phyloP scores from a whole-genome alignment of 352 stramenopile species.

The Globisporangium alternatum region DNA sequence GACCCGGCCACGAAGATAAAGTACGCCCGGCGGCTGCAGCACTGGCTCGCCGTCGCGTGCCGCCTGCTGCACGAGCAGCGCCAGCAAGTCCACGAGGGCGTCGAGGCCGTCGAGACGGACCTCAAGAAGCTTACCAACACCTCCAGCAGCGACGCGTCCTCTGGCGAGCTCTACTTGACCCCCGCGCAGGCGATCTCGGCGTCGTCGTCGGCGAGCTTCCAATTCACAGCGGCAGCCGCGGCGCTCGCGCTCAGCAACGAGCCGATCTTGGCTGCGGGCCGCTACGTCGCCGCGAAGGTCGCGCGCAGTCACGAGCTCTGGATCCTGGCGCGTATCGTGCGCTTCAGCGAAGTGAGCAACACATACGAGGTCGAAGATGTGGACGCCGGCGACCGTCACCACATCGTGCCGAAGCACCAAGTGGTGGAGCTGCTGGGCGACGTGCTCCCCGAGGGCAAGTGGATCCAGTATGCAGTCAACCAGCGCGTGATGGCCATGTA shows the following conservation, averaged over 20 bases:
- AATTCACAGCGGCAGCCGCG: constrained; percentile 15
- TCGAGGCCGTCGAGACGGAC: constrained; percentile 53
- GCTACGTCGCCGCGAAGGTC: constrained; percentile 73
- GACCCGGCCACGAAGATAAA: constrained; percentile 27
- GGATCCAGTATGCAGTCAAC: constrained; percentile 87
- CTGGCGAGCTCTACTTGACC: constrained; percentile 10
- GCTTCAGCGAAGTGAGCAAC: constrained; percentile 86
- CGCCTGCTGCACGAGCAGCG: constrained; percentile 56
- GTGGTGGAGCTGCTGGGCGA: constrained; percentile 90
- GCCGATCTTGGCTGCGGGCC: constrained; percentile 40
- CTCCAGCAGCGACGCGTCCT: constrained; percentile 2
- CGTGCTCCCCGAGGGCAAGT: constrained; percentile 44
- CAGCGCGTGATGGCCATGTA: constrained; percentile 97
- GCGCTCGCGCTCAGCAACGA: constrained; percentile 28
- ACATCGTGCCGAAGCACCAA: constrained; percentile 71
- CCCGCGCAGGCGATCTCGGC: constrained; percentile 6
- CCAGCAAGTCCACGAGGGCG: constrained; percentile 43
- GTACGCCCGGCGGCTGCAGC: constrained; percentile 56
- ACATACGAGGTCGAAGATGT: constrained; percentile 97
- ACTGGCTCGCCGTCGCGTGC: constrained; percentile 56
- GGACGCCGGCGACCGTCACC: constrained; percentile 75
- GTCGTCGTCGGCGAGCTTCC: constrained; percentile 16
- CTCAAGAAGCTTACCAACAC: constrained; percentile 38
- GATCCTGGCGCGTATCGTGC: constrained; percentile 92
- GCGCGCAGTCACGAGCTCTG: constrained; percentile 80